phyloP scores from a whole-genome alignment of 2,329 filamentous ascomycete genomes.

The Scedosporium apiospermum region DNA sequence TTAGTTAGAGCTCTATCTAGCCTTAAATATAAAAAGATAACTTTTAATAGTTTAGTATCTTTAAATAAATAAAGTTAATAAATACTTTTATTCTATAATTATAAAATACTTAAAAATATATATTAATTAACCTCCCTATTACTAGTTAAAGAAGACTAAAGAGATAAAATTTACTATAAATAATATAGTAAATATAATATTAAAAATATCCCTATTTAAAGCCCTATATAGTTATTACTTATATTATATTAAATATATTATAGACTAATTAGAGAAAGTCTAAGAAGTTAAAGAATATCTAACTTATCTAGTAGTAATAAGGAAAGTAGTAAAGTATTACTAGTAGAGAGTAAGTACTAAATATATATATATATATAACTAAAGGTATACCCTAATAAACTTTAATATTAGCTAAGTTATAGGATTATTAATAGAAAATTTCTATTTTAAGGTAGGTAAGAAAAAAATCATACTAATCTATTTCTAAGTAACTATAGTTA shows the following conservation, averaged over 20 bases:
- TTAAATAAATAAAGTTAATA: neutral
- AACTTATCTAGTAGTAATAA: too few species aligned
- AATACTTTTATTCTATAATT: neutral
- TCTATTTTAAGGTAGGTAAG: neutral
- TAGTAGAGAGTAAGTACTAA: too few species aligned
- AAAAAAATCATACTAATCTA: neutral
- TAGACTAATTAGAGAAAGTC: neutral
- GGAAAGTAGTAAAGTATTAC: too few species aligned
- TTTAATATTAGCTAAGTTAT: neutral
- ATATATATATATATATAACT: neutral
- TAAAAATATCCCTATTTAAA: neutral
- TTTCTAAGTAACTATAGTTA: neutral
- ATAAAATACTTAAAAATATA: neutral
- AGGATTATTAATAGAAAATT: neutral
- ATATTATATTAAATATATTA: neutral
- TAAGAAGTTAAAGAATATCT: too few species aligned
- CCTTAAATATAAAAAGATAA: neutral
- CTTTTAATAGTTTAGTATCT: neutral
- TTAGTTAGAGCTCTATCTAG: neutral
- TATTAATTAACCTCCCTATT: neutral
- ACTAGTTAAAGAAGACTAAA: neutral
- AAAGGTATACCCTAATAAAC: neutral
- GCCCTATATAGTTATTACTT: neutral
- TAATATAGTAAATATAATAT: neutral
- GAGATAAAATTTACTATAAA: neutral